Conservation (phyloP, 2,329 filamentous ascomycete species). For the Tolypocladium ophioglossoides region DNA sequence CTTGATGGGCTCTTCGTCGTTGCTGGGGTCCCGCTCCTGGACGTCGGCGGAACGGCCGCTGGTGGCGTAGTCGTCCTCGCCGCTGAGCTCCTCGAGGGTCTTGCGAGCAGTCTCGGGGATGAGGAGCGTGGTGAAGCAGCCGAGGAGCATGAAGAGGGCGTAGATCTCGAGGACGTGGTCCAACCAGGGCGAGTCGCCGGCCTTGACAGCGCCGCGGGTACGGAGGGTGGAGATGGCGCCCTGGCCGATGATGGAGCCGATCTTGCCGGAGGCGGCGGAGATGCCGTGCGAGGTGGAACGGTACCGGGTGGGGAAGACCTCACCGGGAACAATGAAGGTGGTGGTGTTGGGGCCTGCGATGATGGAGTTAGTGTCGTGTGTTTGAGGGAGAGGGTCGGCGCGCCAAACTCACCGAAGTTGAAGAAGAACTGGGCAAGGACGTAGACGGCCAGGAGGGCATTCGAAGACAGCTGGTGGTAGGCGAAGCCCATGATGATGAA, state of each 20-base stretch:
- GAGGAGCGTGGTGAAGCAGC: constrained; percentile 56
- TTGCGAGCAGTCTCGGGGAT: constrained; percentile 67
- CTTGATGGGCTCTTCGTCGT: constrained; percentile 3
- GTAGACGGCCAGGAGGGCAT: constrained; percentile 45
- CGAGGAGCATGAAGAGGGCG: constrained; percentile 67
- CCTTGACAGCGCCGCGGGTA: constrained; percentile 28
- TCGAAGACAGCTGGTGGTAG: constrained; percentile 40
- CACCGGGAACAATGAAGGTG: constrained; percentile 46
- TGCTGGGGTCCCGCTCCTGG: background rate
- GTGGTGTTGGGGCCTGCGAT: constrained; percentile 38
- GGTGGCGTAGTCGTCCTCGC: constrained; percentile 22
- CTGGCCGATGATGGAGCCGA: constrained; percentile 46
- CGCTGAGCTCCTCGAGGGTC: constrained; percentile 55
- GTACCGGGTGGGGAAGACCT: constrained; percentile 47
- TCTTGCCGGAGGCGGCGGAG: constrained; percentile 43
- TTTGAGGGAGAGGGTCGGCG: background rate
- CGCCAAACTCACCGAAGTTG: constrained; percentile 33
- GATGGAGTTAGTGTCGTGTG: background rate
- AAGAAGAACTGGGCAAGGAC: constrained; percentile 49
- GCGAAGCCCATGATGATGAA: constrained; percentile 54
- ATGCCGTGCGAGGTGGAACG: constrained; percentile 47
- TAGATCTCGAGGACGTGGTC: constrained; percentile 68
- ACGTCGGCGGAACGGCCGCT: background rate
- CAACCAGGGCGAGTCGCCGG: constrained; percentile 50
- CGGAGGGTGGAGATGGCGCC: constrained; percentile 46